Base-by-base conservation (phyloP, 78 protist species). In the Dictyostelium capitatum region DNA sequence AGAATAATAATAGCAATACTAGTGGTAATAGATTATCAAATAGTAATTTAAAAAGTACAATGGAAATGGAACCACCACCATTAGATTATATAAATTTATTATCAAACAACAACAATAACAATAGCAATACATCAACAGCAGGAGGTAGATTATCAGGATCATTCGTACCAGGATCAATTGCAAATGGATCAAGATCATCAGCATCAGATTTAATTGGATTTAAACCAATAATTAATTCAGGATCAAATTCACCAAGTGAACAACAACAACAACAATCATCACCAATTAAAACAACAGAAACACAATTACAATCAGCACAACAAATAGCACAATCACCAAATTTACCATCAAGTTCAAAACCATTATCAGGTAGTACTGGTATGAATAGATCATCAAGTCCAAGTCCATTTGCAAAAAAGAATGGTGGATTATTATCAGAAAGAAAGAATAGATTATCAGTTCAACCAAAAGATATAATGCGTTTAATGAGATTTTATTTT, bases 401-500 rank as follows among this genome's bases (percentile, higher is more conserved):
- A 20, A 72, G 82, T 43, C 91, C 92, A 15, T 84, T 84, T 59
- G 57, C 69, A 10, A 84, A 84, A 51, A 72, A 75, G 30, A 67
- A 67, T 67, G 6, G 25, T 28, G 78, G 78, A 19, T 17, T 25
- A 10, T 25, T 72, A 0, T 77, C 37, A n/a, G 51, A 78, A 9
- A 87, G 73, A 80, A 87, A 78, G 43, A 87, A 77, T 43, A 74
- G 91, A 83, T 25, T 83, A 41, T 83, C 91, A 64, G 54, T 54
- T 3, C 91, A 83, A 53, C 41, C 75, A 46, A 74, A 87, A 80
- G 93, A 87, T 62, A 62, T 87, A 0, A 87, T 74, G 84, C 67
- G 93, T 57, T 77, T 87, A 25, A 77, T 87, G 84, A 47, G 84
- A 77, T 87, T 87, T 43, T 87, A 87, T 50, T 87, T 87, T 65